These are phyloP conservation scores for Verbena officinalis DNA, from an alignment of 257 asterid species.

Conservation along the genomic window DNA sequence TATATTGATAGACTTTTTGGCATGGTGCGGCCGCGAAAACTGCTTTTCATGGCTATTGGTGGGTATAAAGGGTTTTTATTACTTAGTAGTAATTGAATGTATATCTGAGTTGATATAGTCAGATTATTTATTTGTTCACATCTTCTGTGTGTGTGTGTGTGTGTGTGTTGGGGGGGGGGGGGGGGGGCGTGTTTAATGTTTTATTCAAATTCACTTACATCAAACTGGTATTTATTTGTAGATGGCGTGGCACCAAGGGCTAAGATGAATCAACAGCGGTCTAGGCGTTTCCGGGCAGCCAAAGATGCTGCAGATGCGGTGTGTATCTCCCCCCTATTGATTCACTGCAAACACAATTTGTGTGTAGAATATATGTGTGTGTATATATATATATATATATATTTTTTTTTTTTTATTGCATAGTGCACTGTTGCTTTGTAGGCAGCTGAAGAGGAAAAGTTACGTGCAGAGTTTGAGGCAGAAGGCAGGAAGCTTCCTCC, in stretches of 20 bases:
- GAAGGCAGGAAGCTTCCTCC: constrained; percentile 95
- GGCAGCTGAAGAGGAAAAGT: constrained; percentile 91
- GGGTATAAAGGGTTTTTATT: constrained; percentile 42
- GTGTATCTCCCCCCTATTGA: constrained; percentile 31
- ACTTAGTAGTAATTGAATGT: constrained; percentile 19
- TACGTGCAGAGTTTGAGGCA: constrained; percentile 83
- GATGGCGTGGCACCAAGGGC: constrained; percentile 99
- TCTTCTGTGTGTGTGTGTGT: no score
- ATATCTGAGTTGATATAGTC: constrained; percentile 7
- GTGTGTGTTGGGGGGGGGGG: no score
- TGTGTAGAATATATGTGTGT: constrained; percentile 12
- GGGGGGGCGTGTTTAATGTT: no score
- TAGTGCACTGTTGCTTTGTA: constrained; percentile 35
- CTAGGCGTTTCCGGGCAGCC: constrained; percentile 97
- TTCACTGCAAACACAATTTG: constrained; percentile 8
- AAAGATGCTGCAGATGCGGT: constrained; percentile 96
- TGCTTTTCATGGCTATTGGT: constrained; percentile 97
- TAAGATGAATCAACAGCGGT: constrained; percentile 95
- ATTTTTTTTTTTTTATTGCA: constrained; percentile 20
- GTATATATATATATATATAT: no score
- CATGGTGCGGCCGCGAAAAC: constrained; percentile 94
- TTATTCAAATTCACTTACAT: constrained; percentile 12
- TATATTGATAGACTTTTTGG: constrained; percentile 90
- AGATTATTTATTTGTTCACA: no score
- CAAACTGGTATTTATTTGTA: constrained; percentile 34